Percentiles rank a stretch among this genome's conserved stretches.
Conservation (phyloP, 2,329 filamentous ascomycete species). For the Teratosphaeria zuluensis region DNA sequence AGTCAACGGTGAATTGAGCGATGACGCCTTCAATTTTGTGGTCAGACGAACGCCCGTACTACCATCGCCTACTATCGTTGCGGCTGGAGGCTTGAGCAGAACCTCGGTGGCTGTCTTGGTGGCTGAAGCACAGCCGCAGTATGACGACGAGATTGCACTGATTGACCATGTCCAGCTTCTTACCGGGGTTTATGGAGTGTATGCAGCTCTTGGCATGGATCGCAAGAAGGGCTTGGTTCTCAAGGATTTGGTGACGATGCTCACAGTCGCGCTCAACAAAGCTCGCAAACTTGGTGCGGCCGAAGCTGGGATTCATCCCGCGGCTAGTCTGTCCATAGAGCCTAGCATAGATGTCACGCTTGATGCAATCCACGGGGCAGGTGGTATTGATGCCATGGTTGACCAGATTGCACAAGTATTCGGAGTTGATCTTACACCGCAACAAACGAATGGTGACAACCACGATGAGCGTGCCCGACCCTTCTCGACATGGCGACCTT, state of each 20-base stretch:
- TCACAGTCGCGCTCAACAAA: constrained; percentile 78
- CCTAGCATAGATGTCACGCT: constrained; percentile 32
- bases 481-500: constrained; percentile 27
- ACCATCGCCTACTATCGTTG: neutral
- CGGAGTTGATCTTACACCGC: constrained; percentile 12
- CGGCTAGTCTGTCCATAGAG: constrained; percentile 70
- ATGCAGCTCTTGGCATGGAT: constrained; percentile 67
- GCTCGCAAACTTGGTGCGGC: constrained; percentile 86
- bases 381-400: constrained; percentile 18
- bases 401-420: constrained; percentile 17
- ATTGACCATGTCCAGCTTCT: constrained; percentile 55
- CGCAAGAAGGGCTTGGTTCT: constrained; percentile 88
- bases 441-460: neutral
- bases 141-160: constrained; percentile 24
- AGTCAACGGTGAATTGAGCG: constrained; percentile 52
- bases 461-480: constrained; percentile 1
- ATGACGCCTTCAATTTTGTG: constrained; percentile 40
- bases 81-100: constrained; percentile 19
- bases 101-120: constrained; percentile 6
- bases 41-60: neutral
- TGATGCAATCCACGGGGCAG: neutral
- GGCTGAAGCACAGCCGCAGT: constrained; percentile 13
- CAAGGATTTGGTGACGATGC: constrained; percentile 70
- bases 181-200: constrained; percentile 77
- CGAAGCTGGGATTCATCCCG: constrained; percentile 93